Evolutionary conservation across 257 asterid genomes (phyloP).

Genomic region (Jaltomata sinuosa): DNA sequence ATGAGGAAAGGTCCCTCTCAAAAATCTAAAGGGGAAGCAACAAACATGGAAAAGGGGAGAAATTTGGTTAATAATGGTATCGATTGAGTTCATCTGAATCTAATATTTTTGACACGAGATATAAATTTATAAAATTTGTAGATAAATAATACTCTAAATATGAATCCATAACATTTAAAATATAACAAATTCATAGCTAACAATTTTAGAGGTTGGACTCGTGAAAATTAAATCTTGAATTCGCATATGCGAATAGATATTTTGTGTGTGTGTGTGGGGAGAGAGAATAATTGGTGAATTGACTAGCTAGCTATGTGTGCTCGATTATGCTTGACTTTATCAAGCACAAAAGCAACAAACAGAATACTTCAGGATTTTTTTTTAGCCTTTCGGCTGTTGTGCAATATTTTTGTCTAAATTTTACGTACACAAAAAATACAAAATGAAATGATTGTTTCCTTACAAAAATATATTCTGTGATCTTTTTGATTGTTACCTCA

Average conservation of each 20-base stretch:
- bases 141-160: no score
- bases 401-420: not conserved
- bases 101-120: not conserved
- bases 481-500: not conserved
- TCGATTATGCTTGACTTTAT: not conserved
- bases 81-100: no score
- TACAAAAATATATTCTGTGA: not conserved
- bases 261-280: not conserved
- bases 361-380: not conserved
- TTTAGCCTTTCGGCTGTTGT: not conserved
- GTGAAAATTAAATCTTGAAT: no score
- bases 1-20: not conserved
- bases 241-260: no score
- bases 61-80: not conserved
- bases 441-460: not conserved
- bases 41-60: not conserved
- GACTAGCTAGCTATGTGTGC: not conserved
- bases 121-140: no score
- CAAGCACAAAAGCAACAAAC: not conserved
- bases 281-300: not conserved
- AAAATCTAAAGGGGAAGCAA: not conserved
- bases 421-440: not conserved
- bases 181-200: no score
- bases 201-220: no score
- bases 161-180: no score